These are phyloP conservation scores for Stephanodiscus triporus DNA, from an alignment of 108 stramenopile species.

Conservation along the genomic window DNA sequence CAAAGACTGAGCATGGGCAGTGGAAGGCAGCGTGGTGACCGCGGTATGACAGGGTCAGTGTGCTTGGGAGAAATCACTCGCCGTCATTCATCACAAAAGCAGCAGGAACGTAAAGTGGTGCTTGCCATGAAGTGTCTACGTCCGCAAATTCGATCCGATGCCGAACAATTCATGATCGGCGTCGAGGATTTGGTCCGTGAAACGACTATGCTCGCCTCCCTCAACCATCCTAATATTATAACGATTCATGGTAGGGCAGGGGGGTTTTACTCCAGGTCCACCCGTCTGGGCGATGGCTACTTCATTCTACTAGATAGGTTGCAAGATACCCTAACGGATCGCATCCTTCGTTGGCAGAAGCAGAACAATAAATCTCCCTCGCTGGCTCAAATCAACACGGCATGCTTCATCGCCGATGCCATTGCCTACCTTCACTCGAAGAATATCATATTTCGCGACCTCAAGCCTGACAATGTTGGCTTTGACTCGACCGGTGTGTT, in stretches of 20 bases:
- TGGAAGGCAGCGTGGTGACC: not conserved
- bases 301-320: slow-evolving; percentile 80
- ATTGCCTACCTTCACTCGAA: slow-evolving; percentile 62
- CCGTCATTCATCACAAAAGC: not conserved
- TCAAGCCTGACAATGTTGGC: slow-evolving; percentile 71
- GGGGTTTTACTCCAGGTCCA: slow-evolving; percentile 1
- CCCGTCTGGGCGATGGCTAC: slow-evolving; percentile 49
- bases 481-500: slow-evolving; percentile 11
- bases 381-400: slow-evolving; percentile 14
- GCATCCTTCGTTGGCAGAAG: slow-evolving; percentile 67
- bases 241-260: slow-evolving; percentile 28
- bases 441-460: slow-evolving; percentile 69
- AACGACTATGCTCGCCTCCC: slow-evolving; percentile 29
- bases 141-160: slow-evolving; percentile 15
- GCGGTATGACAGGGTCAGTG: not conserved
- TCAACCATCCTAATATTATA: slow-evolving; percentile 41
- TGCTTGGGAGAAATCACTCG: not conserved
- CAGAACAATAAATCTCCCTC: not conserved
- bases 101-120: not conserved
- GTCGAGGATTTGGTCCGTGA: slow-evolving; percentile 38
- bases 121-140: slow-evolving; percentile 36
- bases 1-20: not conserved
- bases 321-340: slow-evolving; percentile 69
- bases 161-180: slow-evolving; percentile 32
- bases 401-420: slow-evolving; percentile 53